Conservation (phyloP, 2,329 filamentous ascomycete species). For the Penicillium capsulatum region DNA sequence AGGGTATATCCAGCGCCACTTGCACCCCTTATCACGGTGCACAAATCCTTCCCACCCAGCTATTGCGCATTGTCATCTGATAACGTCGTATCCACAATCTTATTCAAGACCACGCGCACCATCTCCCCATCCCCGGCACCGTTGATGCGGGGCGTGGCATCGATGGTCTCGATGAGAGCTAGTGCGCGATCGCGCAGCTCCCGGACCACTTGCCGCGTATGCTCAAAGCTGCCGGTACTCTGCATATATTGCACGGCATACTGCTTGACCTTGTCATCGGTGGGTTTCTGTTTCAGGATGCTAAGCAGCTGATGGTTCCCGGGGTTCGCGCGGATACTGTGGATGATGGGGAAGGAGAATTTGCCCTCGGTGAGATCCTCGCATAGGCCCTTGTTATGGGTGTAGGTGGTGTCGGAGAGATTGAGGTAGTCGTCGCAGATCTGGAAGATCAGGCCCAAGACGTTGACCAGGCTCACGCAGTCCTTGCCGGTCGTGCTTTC, state of each 20-base stretch:
- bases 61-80: slow-evolving; percentile 17
- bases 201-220: slow-evolving; percentile 65
- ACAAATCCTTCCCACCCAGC: not conserved
- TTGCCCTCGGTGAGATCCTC: slow-evolving; percentile 97
- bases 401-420: slow-evolving; percentile 67
- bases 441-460: slow-evolving; percentile 46
- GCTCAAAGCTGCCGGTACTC: slow-evolving; percentile 80
- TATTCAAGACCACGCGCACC: slow-evolving; percentile 65
- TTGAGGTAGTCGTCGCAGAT: slow-evolving; percentile 78
- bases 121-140: slow-evolving; percentile 54
- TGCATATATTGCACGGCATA: slow-evolving; percentile 94
- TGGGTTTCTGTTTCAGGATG: slow-evolving; percentile 85
- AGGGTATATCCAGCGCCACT: not conserved
- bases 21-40: too few relatives aligned
- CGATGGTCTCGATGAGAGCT: slow-evolving; percentile 60
- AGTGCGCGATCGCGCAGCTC: slow-evolving; percentile 63
- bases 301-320: slow-evolving; percentile 69
- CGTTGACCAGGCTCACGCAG: slow-evolving; percentile 63
- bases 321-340: slow-evolving; percentile 70
- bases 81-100: slow-evolving; percentile 51
- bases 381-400: slow-evolving; percentile 84
- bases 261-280: slow-evolving; percentile 79
- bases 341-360: slow-evolving; percentile 93
- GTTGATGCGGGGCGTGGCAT: slow-evolving; percentile 42
- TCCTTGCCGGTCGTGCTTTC: slow-evolving; percentile 39